Conservation (phyloP, 179 eudicot genomes). For the Silene noctiflora region DNA sequence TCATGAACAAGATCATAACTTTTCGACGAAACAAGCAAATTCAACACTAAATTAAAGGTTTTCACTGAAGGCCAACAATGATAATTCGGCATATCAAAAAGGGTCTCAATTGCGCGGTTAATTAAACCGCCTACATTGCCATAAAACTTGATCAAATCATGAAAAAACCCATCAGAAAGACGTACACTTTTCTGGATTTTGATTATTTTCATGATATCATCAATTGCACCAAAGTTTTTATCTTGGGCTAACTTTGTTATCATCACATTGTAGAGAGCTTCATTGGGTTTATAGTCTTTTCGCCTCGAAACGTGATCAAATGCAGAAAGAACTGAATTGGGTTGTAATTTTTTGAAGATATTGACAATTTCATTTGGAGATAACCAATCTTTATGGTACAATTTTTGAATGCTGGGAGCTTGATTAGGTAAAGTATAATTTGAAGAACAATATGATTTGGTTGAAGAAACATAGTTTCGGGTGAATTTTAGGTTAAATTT, state of each 20-base stretch:
- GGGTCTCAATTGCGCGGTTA: slow-evolving; percentile 58
- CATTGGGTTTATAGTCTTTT: slow-evolving; percentile 75
- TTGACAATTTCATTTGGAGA: slow-evolving; percentile 59
- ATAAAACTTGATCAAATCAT: slow-evolving; percentile 57
- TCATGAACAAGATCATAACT: slow-evolving; percentile 55
- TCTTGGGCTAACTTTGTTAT: slow-evolving; percentile 55
- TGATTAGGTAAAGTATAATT: slow-evolving; percentile 10
- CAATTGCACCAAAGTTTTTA: slow-evolving; percentile 56
- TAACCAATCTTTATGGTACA: slow-evolving; percentile 76
- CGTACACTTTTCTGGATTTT: slow-evolving; percentile 49
- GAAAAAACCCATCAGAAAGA: slow-evolving; percentile 72
- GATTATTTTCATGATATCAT: slow-evolving; percentile 44
- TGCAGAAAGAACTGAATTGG: slow-evolving; percentile 42
- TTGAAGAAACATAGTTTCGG: slow-evolving; percentile 11
- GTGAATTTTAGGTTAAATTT: slow-evolving; percentile 19
- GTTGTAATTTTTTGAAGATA: slow-evolving; percentile 53
- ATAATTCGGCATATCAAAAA: slow-evolving; percentile 65
- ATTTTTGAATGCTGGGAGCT: slow-evolving; percentile 21
- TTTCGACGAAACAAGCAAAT: slow-evolving; percentile 58
- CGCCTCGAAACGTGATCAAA: slow-evolving; percentile 57
- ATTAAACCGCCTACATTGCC: slow-evolving; percentile 62
- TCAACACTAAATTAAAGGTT: slow-evolving; percentile 74
- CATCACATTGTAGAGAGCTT: slow-evolving; percentile 55
- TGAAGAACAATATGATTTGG: not conserved
- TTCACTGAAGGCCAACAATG: slow-evolving; percentile 67